Evolutionary conservation across 2,329 filamentous ascomycete genomes (phyloP), one percentile per base, ranked within the genome.

Genomic region (Talaromyces verruculosus): DNA sequence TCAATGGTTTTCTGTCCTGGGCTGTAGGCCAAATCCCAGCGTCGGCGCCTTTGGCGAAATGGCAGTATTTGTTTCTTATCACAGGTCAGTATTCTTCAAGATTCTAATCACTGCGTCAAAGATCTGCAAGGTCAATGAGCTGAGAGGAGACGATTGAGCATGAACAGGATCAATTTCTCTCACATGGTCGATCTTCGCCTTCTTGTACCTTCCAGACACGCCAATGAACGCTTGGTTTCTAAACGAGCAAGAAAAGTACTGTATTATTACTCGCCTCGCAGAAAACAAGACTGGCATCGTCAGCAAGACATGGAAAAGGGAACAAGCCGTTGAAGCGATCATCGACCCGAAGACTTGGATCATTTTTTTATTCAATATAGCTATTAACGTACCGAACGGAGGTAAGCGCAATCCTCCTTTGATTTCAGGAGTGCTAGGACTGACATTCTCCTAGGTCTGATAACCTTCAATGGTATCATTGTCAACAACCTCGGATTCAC

Each of bases 61-160:
- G 85, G 85, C 79, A 83, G 60, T 85, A 83, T 79, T 83, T 87
- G 77, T 87, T 85, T 71, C 82, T 85, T 65, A 78, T 86, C 33
- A 70, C 78, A 83, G 85, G 85, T 63, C 15, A 37, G 61, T 55
- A 6, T 28, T 30, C 2, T 30, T 51, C 33, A 2, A 35, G 25
- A 25, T 2, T 28, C 6, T 25, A 6, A 4, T 33, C 4, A 4
- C 1, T 2, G 6, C 5, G 2, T 51, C 2, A 17, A 30, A 28
- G 1, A 15, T 30, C 13, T 28, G 17, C 5, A 51, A 5, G 25
- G 11, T 25, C n/a, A 15, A 37, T 22, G 19, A 11, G 5, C 51
- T 55, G 30, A 55, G 33, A 19, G 8, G 43, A 0, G n/a, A 22
- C 7, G 43, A 5, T 22, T 13, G 19, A 4, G 30, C 35, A 13